phyloP scores from a whole-genome alignment of 306 rosid species.

The Cajanus cajan region DNA sequence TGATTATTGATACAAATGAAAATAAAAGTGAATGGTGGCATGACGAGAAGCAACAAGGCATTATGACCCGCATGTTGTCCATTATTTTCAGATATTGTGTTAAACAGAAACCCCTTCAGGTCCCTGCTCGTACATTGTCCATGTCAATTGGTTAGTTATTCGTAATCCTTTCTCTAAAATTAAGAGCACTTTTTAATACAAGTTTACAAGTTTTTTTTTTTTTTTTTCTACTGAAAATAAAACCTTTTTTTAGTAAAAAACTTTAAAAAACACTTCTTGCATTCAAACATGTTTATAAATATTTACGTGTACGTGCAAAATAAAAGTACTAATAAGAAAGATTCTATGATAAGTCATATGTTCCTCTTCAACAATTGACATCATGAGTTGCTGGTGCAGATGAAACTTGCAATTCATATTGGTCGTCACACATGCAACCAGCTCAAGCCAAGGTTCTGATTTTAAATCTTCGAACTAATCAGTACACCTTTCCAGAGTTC shows the following conservation, averaged over 20 bases:
- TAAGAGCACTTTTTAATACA: no score
- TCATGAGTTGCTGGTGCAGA: constrained; percentile 43
- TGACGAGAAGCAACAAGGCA: constrained; percentile 21
- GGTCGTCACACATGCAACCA: constrained; percentile 37
- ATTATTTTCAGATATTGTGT: constrained; percentile 30
- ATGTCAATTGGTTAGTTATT: constrained; percentile 57
- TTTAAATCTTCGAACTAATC: constrained; percentile 42
- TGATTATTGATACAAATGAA: constrained; percentile 38
- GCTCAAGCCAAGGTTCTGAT: constrained; percentile 50
- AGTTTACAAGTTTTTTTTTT: no score
- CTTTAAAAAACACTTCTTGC: no score
- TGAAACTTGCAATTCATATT: constrained; percentile 35
- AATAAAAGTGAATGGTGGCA: constrained; percentile 34
- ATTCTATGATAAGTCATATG: no score
- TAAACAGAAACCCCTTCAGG: constrained; percentile 23
- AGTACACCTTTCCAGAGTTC: constrained; percentile 38
- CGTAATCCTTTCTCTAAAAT: neutral
- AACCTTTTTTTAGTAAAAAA: no score
- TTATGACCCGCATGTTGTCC: constrained; percentile 29
- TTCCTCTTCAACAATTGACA: neutral
- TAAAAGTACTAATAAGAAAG: no score
- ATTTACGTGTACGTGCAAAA: no score
- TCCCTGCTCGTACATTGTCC: constrained; percentile 47
- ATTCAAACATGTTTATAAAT: no score
- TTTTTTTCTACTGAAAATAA: no score